Base-by-base conservation (phyloP, 108 stramenopile species). In the Skeletonema menzelii region DNA sequence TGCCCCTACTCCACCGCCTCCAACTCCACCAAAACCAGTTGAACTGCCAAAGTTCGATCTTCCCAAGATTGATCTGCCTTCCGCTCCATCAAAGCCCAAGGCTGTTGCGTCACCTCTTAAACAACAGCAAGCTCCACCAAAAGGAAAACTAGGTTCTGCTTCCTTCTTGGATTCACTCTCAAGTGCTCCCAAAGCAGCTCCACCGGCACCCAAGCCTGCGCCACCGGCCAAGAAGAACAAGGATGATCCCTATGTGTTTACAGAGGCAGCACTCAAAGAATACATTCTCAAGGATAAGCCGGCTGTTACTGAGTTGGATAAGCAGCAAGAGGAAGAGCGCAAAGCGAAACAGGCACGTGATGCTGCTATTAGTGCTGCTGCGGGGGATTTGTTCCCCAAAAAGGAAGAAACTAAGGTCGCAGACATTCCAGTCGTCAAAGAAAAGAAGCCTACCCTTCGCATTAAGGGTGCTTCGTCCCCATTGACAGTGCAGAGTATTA, bases 41-140 rank as follows among this genome's bases (percentile, higher is more conserved):
- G 87, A 87, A 60, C 27, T 72, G 55, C 87, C 87, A 19, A 88
- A 67, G 76, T 32, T 84, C 57, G 55, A 63, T 8, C 22, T 82
- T 8, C 83, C 82, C 47, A 86, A 86, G 70, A 57, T 86, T 70
- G 56, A n/a, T 49, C 20, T 49, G 5, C 61, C 67, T 63, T 28
- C 73, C 58, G 28, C 40, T 34, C 28, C 60, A 56, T 11, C 77
- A 26, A 32, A 56, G 57, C 44, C 73, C 6, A 38, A 70, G 56
- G 26, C 27, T 10, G 26, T 24, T 17, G 47, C 70, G 15, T 61
- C 67, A 15, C 46, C 72, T 37, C 72, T 32, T 27, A 66, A 73
- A 13, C 69, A 79, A 47, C 27, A 67, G 19, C 32, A 38, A 28
- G 70, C 40, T 17, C 40, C 60, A 27, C 30, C 69, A n/a, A 67